Evolutionary conservation across 2,329 filamentous ascomycete genomes (phyloP).

Genomic region (Alternaria sp.): DNA sequence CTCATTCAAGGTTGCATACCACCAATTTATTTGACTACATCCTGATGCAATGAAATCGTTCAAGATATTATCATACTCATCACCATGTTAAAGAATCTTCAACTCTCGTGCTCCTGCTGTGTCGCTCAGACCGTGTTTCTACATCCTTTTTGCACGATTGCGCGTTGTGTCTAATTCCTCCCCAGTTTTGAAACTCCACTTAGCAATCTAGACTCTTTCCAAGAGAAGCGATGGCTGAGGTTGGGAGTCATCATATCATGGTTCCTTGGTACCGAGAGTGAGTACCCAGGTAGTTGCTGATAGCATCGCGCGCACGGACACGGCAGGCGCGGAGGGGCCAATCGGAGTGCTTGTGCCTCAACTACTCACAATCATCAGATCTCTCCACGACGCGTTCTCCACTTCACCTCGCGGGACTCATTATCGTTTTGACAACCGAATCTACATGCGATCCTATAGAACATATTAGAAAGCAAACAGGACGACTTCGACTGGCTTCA

Average conservation of each 20-base stretch:
- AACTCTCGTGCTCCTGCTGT: neutral
- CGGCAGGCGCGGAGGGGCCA: slow-evolving; percentile 3
- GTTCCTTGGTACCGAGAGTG: neutral
- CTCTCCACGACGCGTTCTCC: neutral
- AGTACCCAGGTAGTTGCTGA: neutral
- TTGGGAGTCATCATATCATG: neutral
- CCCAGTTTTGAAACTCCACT: neutral
- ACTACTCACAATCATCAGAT: neutral
- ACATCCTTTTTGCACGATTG: neutral
- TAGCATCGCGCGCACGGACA: neutral
- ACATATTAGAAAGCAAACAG: neutral
- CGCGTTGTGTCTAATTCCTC: neutral
- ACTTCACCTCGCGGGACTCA: neutral
- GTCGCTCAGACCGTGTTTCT: neutral
- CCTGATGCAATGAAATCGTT: neutral
- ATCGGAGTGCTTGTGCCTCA: slow-evolving; percentile 6
- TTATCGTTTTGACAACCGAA: neutral
- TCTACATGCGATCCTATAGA: neutral
- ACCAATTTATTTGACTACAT: neutral
- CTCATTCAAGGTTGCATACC: neutral
- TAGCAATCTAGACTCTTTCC: neutral
- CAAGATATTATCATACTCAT: neutral
- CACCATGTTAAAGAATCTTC: neutral
- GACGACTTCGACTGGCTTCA: neutral
- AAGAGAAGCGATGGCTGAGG: accelerated